A percentile compares a stretch with the other conserved stretches of the same genome.
phyloP scores from a whole-genome alignment of 2,329 filamentous ascomycete genomes.

The Aspergillus vadensis region DNA sequence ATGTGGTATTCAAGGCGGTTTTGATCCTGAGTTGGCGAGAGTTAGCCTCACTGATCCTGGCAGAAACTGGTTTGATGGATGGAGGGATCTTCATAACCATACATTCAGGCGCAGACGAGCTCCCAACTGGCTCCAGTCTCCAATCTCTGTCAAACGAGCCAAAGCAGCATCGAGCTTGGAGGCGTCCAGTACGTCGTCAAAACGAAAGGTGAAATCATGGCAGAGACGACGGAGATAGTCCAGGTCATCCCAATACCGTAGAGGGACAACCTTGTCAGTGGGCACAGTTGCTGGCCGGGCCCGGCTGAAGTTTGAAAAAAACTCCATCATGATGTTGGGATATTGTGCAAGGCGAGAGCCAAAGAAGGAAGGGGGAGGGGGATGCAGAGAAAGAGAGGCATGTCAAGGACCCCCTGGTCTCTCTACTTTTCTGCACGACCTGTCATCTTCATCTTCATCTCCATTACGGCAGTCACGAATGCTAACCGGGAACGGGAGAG shows the following conservation, averaged over 20 bases:
- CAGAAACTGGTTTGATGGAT: too few species aligned
- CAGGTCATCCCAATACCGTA: conserved; percentile 19
- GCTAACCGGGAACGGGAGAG: too few species aligned
- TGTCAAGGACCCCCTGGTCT: too few species aligned
- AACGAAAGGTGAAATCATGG: conserved; percentile 38
- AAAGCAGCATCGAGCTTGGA: conserved; percentile 42
- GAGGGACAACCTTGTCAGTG: conserved; percentile 17
- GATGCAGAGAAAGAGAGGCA: too few species aligned
- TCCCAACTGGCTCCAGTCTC: conserved; percentile 52
- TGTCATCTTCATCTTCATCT: too few species aligned
- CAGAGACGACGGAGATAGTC: conserved; percentile 9
- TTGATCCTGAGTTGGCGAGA: conserved; percentile 11
- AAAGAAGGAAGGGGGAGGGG: too few species aligned
- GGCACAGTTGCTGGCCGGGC: conserved; percentile 10
- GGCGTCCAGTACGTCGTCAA: conserved; percentile 52
- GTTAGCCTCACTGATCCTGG: too few species aligned
- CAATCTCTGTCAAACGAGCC: conserved; percentile 42
- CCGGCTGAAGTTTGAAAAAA: not conserved
- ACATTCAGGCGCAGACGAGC: conserved; percentile 49
- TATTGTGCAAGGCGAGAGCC: too few species aligned
- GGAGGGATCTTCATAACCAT: not conserved
- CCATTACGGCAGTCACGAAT: too few species aligned
- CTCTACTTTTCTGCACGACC: too few species aligned
- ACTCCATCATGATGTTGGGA: not conserved
- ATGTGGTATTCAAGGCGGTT: conserved; percentile 48